Conservation (phyloP, 139 green algal species). For the Tetratostichococcus sp. region DNA sequence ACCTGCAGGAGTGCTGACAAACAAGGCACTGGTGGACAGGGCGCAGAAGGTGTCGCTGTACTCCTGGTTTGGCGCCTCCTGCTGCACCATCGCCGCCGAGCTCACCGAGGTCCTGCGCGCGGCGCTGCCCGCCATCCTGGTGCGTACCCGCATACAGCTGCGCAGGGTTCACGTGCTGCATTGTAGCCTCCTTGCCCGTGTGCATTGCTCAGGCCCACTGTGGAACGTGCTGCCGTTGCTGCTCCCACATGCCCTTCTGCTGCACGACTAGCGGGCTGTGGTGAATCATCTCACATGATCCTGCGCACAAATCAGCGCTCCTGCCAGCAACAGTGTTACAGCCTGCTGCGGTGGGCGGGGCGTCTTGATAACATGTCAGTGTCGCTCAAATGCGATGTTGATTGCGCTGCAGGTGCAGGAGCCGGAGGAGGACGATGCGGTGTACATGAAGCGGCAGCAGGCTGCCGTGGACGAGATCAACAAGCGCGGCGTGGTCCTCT, state of each 20-base stretch:
- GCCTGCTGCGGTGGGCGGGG: too few relatives aligned
- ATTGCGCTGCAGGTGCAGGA: not conserved
- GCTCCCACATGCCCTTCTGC: too few relatives aligned
- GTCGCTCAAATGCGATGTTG: too few relatives aligned
- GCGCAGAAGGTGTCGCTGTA: conserved; percentile 68
- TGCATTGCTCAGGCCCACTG: too few relatives aligned
- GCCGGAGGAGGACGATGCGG: conserved; percentile 51
- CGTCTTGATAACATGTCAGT: too few relatives aligned
- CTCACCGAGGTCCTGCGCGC: conserved; percentile 26
- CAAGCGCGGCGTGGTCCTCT: conserved; percentile 48
- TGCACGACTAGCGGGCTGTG: too few relatives aligned
- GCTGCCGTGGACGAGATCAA: conserved; percentile 54
- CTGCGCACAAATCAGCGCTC: too few relatives aligned
- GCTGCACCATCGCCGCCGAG: conserved; percentile 46
- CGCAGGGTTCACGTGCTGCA: too few relatives aligned
- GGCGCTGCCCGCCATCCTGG: not conserved
- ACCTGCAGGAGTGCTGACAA: too few relatives aligned
- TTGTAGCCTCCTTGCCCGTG: too few relatives aligned
- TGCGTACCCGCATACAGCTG: not conserved
- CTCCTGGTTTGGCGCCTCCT: conserved; percentile 47
- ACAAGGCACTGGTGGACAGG: conserved; percentile 62
- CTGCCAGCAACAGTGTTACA: not conserved
- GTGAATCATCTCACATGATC: too few relatives aligned
- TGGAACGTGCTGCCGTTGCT: too few relatives aligned
- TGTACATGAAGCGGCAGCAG: conserved; percentile 55